Evolutionary conservation across 352 stramenopile species (phyloP), one percentile per base, ranked within the genome.

Genomic region (Globisporangium parvum): DNA sequence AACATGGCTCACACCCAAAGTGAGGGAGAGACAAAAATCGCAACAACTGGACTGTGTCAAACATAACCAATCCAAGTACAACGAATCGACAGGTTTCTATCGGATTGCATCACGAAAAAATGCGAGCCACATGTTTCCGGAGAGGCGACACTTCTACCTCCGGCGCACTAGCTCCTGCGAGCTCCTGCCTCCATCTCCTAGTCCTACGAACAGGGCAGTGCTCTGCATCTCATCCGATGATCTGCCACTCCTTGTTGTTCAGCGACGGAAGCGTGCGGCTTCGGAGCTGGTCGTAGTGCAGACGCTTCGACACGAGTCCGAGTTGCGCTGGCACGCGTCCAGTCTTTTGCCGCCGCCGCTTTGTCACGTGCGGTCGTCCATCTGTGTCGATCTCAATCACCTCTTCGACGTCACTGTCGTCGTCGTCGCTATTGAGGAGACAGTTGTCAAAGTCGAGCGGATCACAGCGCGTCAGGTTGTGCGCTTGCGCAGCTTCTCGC

Each of bases 181-280:
- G 6, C 31, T 37, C 31, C 31, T 37, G 31, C 31, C 10, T 10
- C 31, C 10, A 8, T 37, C 31, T 37, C 31, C 31, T 37, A 8
- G 5, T 37, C 31, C 10, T 37, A 12, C 31, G 12, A 12, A 5
- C 31, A 37, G 10, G 1, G n/a, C n/a, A n/a, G n/a, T 37, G 6
- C 31, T 37, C 31, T 10, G 10, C 8, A 37, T 37, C 21, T 80
- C 42, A 78, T 35, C 53, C 69, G 20, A 69, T 78, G 57, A 87
- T 67, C 41, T 84, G 63, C 76, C 76, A 87, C 53, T 87, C 73
- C 62, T 75, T 71, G 56, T 70, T 64, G 55, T 81, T 85, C 8
- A 87, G 67, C 26, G 67, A 70, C 18, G 70, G 71, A 21, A 84
- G 59, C 57, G 71, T 78, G 41, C 72, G 63, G 47, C 66, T 80